Evolutionary conservation across 2,329 filamentous ascomycete genomes (phyloP).

Genomic region (Claviceps africana): DNA sequence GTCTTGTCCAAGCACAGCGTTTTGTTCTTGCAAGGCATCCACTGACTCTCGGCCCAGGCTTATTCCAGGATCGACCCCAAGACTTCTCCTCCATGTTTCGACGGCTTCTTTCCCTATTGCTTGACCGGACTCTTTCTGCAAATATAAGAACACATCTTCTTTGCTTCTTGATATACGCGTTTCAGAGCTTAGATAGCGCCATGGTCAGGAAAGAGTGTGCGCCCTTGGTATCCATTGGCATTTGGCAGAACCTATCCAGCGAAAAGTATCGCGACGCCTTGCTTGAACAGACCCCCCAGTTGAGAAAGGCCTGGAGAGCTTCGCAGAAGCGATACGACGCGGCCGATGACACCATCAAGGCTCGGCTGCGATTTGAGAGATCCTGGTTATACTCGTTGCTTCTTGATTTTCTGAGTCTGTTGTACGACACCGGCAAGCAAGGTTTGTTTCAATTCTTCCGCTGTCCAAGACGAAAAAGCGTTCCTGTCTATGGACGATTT

Average conservation of each 20-base stretch:
- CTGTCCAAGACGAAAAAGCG: too few relatives aligned
- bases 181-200: slow-evolving; percentile 80
- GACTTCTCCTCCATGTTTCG: slow-evolving; percentile 86
- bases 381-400: slow-evolving; percentile 84
- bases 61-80: slow-evolving; percentile 62
- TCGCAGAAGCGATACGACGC: slow-evolving; percentile 75
- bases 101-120: slow-evolving; percentile 73
- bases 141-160: slow-evolving; percentile 69
- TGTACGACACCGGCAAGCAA: slow-evolving; percentile 45
- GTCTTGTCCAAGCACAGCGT: background rate
- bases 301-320: slow-evolving; percentile 85
- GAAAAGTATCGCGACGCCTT: slow-evolving; percentile 59
- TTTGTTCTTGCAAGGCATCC: slow-evolving; percentile 1
- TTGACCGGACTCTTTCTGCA: slow-evolving; percentile 53
- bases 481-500: background rate
- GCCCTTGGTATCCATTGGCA: slow-evolving; percentile 81
- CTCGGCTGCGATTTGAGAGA: slow-evolving; percentile 74
- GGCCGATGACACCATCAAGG: slow-evolving; percentile 66
- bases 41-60: slow-evolving; percentile 30
- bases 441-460: slow-evolving; percentile 20
- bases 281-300: slow-evolving; percentile 56
- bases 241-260: slow-evolving; percentile 85
- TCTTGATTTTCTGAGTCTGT: slow-evolving; percentile 62
- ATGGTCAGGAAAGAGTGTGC: slow-evolving; percentile 93
- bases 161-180: slow-evolving; percentile 78